A percentile compares a stretch with the other conserved stretches of the same genome.
phyloP scores from a whole-genome alignment of 2,329 filamentous ascomycete species.

The Bimuria novae-zelandiae region DNA sequence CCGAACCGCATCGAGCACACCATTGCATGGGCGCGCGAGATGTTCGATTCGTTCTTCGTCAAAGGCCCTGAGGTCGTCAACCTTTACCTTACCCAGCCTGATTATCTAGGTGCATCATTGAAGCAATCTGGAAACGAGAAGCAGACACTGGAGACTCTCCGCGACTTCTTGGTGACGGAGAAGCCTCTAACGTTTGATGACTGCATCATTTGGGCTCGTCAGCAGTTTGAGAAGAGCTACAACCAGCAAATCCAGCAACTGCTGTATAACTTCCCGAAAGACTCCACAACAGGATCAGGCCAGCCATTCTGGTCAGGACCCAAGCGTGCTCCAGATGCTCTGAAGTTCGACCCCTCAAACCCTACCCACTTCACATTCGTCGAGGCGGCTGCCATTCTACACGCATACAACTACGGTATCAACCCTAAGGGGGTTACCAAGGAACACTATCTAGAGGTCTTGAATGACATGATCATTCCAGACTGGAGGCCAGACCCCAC shows the following conservation, averaged over 20 bases:
- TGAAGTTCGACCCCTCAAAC: slow-evolving; percentile 87
- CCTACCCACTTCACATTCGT: slow-evolving; percentile 87
- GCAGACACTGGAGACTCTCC: slow-evolving; percentile 85
- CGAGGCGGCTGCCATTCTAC: slow-evolving; percentile 84
- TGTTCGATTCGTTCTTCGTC: slow-evolving; percentile 93
- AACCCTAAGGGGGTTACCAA: slow-evolving; percentile 76
- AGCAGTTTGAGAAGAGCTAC: slow-evolving; percentile 94
- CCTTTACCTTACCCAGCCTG: slow-evolving; percentile 86
- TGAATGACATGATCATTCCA: slow-evolving; percentile 92
- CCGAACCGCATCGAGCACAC: slow-evolving; percentile 98
- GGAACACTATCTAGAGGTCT: slow-evolving; percentile 74
- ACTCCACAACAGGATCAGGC: slow-evolving; percentile 83
- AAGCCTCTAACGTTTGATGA: slow-evolving; percentile 93
- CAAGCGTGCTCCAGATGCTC: slow-evolving; percentile 89
- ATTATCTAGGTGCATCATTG: slow-evolving; percentile 83
- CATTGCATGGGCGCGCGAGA: slow-evolving; percentile 95
- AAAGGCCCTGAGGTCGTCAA: slow-evolving; percentile 94
- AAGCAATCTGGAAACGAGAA: slow-evolving; percentile 96
- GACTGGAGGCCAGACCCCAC: slow-evolving; percentile 89
- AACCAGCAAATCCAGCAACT: slow-evolving; percentile 96
- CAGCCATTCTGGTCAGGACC: slow-evolving; percentile 97
- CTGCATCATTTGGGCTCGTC: slow-evolving; percentile 92
- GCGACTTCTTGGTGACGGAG: slow-evolving; percentile 87
- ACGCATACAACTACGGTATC: slow-evolving; percentile 98
- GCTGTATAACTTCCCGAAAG: slow-evolving; percentile 96